These are phyloP conservation scores for Camillea tinctor DNA, from an alignment of 2,329 filamentous ascomycete species.

Conservation along the genomic window DNA sequence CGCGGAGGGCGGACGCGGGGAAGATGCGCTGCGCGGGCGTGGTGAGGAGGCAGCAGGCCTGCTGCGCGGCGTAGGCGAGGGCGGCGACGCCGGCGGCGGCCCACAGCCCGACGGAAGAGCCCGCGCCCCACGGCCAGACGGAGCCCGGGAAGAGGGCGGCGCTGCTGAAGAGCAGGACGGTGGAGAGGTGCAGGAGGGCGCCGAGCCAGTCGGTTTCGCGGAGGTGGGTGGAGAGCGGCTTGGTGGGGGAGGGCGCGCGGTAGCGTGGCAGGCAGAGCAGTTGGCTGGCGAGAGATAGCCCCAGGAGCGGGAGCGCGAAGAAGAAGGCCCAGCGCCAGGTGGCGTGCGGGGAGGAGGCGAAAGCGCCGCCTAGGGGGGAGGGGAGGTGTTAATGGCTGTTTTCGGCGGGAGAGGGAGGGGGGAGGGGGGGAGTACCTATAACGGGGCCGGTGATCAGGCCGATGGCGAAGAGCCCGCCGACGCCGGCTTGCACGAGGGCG, in stretches of 20 bases:
- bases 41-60: constrained; percentile 42
- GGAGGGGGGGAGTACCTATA: constrained; percentile 20
- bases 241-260: constrained; percentile 21
- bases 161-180: constrained; percentile 28
- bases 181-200: constrained; percentile 40
- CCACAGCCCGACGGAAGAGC: constrained; percentile 45
- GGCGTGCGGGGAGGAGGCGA: constrained; percentile 32
- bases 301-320: constrained; percentile 15
- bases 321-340: constrained; percentile 41
- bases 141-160: constrained; percentile 46
- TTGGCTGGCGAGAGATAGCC: constrained; percentile 30
- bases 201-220: constrained; percentile 46
- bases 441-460: constrained; percentile 27
- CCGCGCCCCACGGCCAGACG: constrained; percentile 47
- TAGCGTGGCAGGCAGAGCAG: constrained; percentile 44
- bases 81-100: constrained; percentile 43
- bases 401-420: too few species aligned
- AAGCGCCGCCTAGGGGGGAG: constrained; percentile 31
- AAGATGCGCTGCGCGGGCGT: constrained; percentile 41
- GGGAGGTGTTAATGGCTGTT: too few species aligned
- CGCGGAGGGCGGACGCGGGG: constrained; percentile 43
- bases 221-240: constrained; percentile 18
- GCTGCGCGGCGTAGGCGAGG: constrained; percentile 43
- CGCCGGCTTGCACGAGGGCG: constrained; percentile 17
- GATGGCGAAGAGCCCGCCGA: constrained; percentile 29